Base-by-base conservation (phyloP, 1,139 yeast genomes). In the Sugiyamaella neomexicana region DNA sequence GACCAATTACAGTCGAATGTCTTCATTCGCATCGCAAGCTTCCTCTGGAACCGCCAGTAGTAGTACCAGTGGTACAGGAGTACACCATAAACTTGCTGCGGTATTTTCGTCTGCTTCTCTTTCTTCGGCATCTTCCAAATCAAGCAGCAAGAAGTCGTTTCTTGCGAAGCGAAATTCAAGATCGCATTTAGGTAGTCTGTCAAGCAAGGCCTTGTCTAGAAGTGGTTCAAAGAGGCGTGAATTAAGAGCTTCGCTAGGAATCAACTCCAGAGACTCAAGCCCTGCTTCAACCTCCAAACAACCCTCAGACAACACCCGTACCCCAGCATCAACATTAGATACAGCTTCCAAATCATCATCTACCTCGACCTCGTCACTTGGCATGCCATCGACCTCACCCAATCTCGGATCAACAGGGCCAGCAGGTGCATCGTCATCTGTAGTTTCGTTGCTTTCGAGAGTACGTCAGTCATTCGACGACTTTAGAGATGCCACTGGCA, bases 381-480 rank as follows among this genome's bases (percentile, higher is more conserved):
- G 9, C 4, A 23, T 27, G 2, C 46, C 46, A 2, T 23, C 38
- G 2, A 43, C 38, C 9, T 43, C 38, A n/a, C 46, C 47, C 16
- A 34, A 44, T 17, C 39, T 44, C n/a, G 49, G 49, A 5, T 36
- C 40, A 4, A 5, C 36, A 10, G 40, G 29, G 4, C 25, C 25
- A 20, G 25, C 39, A n/a, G 51, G 39, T 8, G 51, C 51, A 5
- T 47, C 51, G 38, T 47, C 51, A 16, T 54, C 49, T 34, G 55
- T 46, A 1, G 56, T 50, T 10, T 46, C 58, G 6, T 50, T 53
- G 13, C 45, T 55, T 7, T 58, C 61, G 2, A 57, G 55, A 50
- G 40, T 57, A 6, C 44, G 60, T 10, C 55, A 52, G 34, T 57
- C 60, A 2, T 57, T 57, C 52, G 60, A 57, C 6, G 60, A 57